Percentiles rank a stretch among this genome's conserved stretches.
Evolutionary conservation across 192 early-diverging fungal genomes (phyloP).

Genomic region (Coemansia sp.): DNA sequence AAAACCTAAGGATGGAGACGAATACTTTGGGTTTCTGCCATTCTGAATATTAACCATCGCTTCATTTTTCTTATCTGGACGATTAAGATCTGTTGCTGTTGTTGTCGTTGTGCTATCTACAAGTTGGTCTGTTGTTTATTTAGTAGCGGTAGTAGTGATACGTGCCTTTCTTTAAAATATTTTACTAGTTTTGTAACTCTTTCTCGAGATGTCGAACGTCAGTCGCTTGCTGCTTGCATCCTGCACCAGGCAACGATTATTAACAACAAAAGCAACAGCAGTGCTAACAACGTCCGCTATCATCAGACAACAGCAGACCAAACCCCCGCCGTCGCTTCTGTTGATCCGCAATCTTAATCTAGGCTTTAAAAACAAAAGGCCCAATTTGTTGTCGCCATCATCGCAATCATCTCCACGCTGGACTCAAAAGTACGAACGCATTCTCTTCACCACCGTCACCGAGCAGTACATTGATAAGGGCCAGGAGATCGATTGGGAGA

Average conservation of each 20-base stretch:
- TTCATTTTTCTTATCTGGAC: not conserved
- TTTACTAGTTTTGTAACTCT: too few species aligned
- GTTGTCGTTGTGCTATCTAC: not conserved
- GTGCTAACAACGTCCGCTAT: not conserved
- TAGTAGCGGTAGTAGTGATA: too few species aligned
- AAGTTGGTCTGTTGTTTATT: not conserved
- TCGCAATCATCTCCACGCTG: not conserved
- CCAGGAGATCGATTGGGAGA: conserved; percentile 2
- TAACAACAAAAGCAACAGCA: not conserved
- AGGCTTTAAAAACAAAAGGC: not conserved
- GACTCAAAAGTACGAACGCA: conserved; percentile 6
- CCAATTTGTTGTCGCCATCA: too few species aligned
- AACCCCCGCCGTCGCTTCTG: not conserved
- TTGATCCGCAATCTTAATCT: not conserved
- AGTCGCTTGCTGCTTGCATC: not conserved
- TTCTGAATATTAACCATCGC: not conserved
- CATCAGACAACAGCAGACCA: not conserved
- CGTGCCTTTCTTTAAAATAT: too few species aligned
- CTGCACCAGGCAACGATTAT: not conserved
- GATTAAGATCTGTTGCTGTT: not conserved
- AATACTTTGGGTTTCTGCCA: too few species aligned
- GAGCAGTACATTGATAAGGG: not conserved
- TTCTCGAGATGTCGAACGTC: not conserved
- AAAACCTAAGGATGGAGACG: not conserved
- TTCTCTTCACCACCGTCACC: conserved; percentile 1